Base-by-base conservation (phyloP, 306 rosid species). In the Hippophae tibetana region DNA sequence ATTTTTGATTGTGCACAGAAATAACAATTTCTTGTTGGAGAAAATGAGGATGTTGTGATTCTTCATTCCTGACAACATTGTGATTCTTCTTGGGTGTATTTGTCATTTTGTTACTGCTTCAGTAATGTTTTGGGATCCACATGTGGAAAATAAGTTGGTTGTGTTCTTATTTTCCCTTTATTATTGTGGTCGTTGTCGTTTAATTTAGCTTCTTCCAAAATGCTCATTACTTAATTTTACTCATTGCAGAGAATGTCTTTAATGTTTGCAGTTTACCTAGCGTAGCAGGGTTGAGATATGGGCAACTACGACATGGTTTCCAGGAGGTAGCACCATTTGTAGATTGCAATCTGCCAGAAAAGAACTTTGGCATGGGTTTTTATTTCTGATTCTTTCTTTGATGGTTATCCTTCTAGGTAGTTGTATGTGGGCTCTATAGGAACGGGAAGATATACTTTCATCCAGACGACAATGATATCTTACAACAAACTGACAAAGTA, bases 341-440 rank as follows among this genome's bases (percentile, higher is more conserved):
- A 49, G 64, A 66, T 27, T 61, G 47, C 63, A 40, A 69, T 14
- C 70, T 70, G 47, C 42, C 63, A 42, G 53, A 52, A 23, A 57
- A 52, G 48, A 56, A 48, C 44, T 59, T 50, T 65, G 45, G 23
- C 56, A 54, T 14, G 44, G 18, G 62, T 18, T 61, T 43, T 71
- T 63, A 60, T 14, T 57, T 56, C 56, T 9, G 18, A 25, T 57
- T 38, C 43, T 67, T 41, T 63, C 61, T 67, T 45, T 72, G 38
- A 31, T 31, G 73, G 52, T 66, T 69, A 43, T 67, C 47, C 60
- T 81, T 79, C 69, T 94, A 92, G 96, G 95, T 76, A 50, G 74
- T 88, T 69, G 93, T 88, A 63, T 88, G 94, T 70, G 99, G 99
- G 56, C 86, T 92, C 49, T 82, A 81, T 69, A 89, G 95, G 58